Evolutionary conservation across 2,329 filamentous ascomycete species (phyloP).

Genomic region (Talaromyces islandicus): DNA sequence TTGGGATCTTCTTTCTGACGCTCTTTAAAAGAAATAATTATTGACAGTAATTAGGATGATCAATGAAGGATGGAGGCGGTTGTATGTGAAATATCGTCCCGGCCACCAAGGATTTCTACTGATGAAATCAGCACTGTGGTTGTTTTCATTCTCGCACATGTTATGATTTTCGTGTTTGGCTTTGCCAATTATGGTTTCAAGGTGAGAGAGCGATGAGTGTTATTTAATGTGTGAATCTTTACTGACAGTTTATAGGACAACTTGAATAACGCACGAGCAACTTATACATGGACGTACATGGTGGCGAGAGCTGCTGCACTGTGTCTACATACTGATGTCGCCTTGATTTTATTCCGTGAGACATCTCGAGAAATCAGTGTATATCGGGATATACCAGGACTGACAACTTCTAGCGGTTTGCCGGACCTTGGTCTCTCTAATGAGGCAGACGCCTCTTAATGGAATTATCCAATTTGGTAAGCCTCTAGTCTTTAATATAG

Average conservation of each 20-base stretch:
- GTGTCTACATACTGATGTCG: conserved; percentile 75
- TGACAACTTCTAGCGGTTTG: conserved; percentile 54
- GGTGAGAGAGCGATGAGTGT: conserved; percentile 20
- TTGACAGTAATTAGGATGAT: conserved; percentile 56
- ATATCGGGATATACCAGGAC: not conserved
- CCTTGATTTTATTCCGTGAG: conserved; percentile 63
- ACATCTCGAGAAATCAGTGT: not conserved
- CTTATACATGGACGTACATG: conserved; percentile 69
- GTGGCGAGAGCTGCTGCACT: conserved; percentile 71
- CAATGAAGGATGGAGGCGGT: conserved; percentile 75
- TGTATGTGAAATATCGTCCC: conserved; percentile 49
- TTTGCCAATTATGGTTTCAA: conserved; percentile 76
- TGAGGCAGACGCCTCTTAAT: conserved; percentile 73
- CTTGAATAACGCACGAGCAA: conserved; percentile 57
- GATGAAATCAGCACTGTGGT: conserved; percentile 60
- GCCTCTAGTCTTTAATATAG: not conserved
- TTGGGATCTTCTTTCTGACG: not conserved
- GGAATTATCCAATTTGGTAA: conserved; percentile 70
- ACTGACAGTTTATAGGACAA: conserved; percentile 47
- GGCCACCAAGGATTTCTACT: not conserved
- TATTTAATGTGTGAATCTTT: not conserved
- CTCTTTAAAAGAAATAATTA: conserved; percentile 5
- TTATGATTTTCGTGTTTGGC: conserved; percentile 71
- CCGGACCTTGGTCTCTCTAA: conserved; percentile 74
- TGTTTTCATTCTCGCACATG: conserved; percentile 66